A percentile compares a stretch with the other conserved stretches of the same genome.
These are phyloP conservation scores for Leccinum disarticulatum DNA, from an alignment of 768 basidiomycete genomes.

Conservation along the genomic window DNA sequence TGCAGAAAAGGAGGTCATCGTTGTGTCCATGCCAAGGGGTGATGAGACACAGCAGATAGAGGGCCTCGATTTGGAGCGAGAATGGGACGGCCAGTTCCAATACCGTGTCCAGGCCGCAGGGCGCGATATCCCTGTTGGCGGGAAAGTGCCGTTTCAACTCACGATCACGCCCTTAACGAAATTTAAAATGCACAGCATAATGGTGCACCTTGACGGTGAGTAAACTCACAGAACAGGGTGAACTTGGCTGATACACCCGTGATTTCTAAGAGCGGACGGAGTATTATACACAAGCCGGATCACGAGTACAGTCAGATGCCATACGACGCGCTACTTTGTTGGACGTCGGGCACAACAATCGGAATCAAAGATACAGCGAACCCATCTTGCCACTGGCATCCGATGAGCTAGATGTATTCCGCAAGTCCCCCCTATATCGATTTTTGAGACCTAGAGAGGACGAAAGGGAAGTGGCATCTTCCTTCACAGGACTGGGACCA, in stretches of 20 bases:
- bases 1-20: conserved; percentile 67
- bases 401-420: conserved; percentile 61
- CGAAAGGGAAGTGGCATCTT: conserved; percentile 55
- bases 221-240: background rate
- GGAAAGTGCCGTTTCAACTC: conserved; percentile 74
- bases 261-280: conserved; percentile 66
- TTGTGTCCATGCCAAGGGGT: conserved; percentile 66
- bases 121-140: conserved; percentile 81
- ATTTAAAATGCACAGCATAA: conserved; percentile 73
- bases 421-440: conserved; percentile 62
- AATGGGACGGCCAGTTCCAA: conserved; percentile 88
- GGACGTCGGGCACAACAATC: conserved; percentile 45
- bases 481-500: conserved; percentile 77
- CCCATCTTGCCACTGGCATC: conserved; percentile 80
- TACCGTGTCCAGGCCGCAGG: conserved; percentile 76
- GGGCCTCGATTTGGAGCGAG: conserved; percentile 79
- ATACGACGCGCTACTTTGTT: conserved; percentile 61
- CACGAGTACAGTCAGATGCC: conserved; percentile 71
- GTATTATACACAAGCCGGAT: conserved; percentile 70
- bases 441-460: conserved; percentile 51
- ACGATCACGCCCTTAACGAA: conserved; percentile 83
- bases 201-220: conserved; percentile 79
- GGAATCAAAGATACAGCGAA: conserved; percentile 46
- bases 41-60: conserved; percentile 57
- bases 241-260: conserved; percentile 1